Percentiles rank a stretch among this genome's conserved stretches.
These are phyloP conservation scores for Mangifera indica DNA, from an alignment of 345 rosid genomes.

Conservation along the genomic window DNA sequence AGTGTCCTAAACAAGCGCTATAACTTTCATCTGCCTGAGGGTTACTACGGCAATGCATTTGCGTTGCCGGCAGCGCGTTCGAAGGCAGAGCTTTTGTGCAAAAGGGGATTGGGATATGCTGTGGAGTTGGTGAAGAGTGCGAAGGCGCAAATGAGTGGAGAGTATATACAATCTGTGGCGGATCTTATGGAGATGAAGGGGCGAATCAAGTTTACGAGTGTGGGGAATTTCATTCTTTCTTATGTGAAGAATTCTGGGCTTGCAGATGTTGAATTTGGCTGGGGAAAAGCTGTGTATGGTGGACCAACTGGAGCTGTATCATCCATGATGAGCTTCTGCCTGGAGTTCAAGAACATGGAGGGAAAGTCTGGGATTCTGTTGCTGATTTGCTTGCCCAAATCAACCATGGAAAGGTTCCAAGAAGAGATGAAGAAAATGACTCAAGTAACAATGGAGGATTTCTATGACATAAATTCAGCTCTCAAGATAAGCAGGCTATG, in stretches of 20 bases:
- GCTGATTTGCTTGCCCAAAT: slow-evolving; percentile 19
- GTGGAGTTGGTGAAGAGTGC: slow-evolving; percentile 24
- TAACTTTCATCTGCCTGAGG: slow-evolving; percentile 15
- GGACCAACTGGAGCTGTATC: slow-evolving; percentile 14
- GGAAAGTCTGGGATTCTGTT: slow-evolving; percentile 26
- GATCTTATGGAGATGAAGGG: slow-evolving; percentile 20
- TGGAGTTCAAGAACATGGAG: not conserved
- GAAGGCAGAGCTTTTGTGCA: slow-evolving; percentile 6
- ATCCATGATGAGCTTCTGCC: not conserved
- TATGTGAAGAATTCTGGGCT: not conserved
- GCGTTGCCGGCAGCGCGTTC: slow-evolving; percentile 18
- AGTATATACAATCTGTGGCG: slow-evolving; percentile 14
- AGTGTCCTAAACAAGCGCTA: slow-evolving; percentile 6
- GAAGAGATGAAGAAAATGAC: slow-evolving; percentile 10
- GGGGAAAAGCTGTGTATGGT: slow-evolving; percentile 24
- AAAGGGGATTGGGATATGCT: not conserved
- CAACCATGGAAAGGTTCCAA: slow-evolving; percentile 23
- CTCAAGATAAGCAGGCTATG: no score
- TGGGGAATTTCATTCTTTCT: slow-evolving; percentile 13
- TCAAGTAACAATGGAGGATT: not conserved
- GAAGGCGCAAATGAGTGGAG: slow-evolving; percentile 17
- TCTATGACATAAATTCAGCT: no score
- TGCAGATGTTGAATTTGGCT: slow-evolving; percentile 26
- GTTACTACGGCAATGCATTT: slow-evolving; percentile 29
- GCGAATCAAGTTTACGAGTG: not conserved